A percentile compares a stretch with the other conserved stretches of the same genome.
phyloP scores from a whole-genome alignment of 768 basidiomycete species.

The Suillus lakei region DNA sequence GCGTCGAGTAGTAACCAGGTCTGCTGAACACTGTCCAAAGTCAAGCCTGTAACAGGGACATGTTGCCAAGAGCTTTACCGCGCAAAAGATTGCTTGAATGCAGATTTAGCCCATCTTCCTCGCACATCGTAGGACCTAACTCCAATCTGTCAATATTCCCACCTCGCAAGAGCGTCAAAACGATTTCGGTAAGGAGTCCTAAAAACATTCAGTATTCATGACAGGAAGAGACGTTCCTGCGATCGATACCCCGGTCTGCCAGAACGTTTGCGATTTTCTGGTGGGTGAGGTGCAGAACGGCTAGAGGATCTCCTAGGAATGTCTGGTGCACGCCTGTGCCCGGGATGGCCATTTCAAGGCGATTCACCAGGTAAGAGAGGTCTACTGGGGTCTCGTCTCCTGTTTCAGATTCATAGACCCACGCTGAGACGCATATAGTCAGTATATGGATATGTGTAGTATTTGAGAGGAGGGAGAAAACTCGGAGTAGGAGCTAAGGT shows the following conservation, averaged over 20 bases:
- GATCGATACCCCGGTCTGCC: conserved; percentile 27
- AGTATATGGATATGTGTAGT: conserved; percentile 4
- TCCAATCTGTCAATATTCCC: conserved; percentile 50
- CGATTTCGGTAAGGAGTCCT: conserved; percentile 54
- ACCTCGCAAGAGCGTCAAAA: conserved; percentile 49
- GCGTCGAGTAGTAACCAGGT: conserved; percentile 54
- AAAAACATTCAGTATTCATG: conserved; percentile 17
- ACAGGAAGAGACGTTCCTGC: conserved; percentile 37
- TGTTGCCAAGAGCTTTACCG: conserved; percentile 35
- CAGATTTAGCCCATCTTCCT: conserved; percentile 57
- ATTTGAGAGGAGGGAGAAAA: background rate
- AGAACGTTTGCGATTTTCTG: conserved; percentile 46
- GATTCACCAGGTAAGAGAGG: conserved; percentile 40
- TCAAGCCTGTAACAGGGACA: conserved; percentile 7
- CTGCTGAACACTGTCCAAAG: conserved; percentile 50
- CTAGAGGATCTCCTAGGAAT: conserved; percentile 7
- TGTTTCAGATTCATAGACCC: conserved; percentile 45
- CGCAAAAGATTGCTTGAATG: conserved; percentile 46
- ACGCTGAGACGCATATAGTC: conserved; percentile 36
- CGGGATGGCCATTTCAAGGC: conserved; percentile 42
- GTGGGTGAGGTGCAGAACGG: conserved; percentile 25
- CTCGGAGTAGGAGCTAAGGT: background rate
- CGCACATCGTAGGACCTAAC: conserved; percentile 49
- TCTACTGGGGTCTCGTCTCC: conserved; percentile 47
- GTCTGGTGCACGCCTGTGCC: conserved; percentile 9